Base-by-base conservation (phyloP, 257 asterid genomes). In the Lavandula angustifolia region DNA sequence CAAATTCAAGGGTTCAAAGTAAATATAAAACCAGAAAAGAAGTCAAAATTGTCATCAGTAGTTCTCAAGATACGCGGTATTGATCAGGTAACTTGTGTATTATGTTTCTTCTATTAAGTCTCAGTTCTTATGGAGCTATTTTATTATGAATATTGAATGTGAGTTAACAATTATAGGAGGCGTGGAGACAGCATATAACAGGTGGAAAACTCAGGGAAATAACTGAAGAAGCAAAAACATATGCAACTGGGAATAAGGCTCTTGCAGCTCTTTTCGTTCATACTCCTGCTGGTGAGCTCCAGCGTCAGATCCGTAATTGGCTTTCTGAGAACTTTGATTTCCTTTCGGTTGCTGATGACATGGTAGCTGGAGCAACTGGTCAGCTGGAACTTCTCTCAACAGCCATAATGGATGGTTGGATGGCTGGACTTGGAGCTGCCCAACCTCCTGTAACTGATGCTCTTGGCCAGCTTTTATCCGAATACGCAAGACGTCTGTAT, bases 401-500 rank as follows among this genome's bases (percentile, higher is more conserved):
- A 59, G 99, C 99, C 46, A 86, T 94, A 69, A 94, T 94, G 99
- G 99, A 94, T 73, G 99, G 99, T 65, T 94, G 99, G 99, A 94
- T 94, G 99, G 97, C 99, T 61, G 99, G 99, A 62, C 95, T 94
- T 64, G 99, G 99, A 64, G 92, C 97, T 62, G 99, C 99, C 56
- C 81, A 75, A 57, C 95, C 89, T 66, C 99, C 99, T 48, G 69
- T 41, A 47, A 86, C 97, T 65, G 99, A 94, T 86, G 99, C 99
- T 62, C 92, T 94, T 54, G 99, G 99, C 57, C 97, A 85, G 75
- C 96, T 94, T 68, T 85, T 94, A 68, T 87, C 95, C 51, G 95
- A 87, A 80, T 94, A 94, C 75, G 95, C 95, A 32, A 86, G 87
- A 68, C 85, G 96, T 65, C 94, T 90, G 40, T 94, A 84, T 76